Base-by-base conservation (phyloP, 2,329 filamentous ascomycete genomes). In the Epichloe sp. region DNA sequence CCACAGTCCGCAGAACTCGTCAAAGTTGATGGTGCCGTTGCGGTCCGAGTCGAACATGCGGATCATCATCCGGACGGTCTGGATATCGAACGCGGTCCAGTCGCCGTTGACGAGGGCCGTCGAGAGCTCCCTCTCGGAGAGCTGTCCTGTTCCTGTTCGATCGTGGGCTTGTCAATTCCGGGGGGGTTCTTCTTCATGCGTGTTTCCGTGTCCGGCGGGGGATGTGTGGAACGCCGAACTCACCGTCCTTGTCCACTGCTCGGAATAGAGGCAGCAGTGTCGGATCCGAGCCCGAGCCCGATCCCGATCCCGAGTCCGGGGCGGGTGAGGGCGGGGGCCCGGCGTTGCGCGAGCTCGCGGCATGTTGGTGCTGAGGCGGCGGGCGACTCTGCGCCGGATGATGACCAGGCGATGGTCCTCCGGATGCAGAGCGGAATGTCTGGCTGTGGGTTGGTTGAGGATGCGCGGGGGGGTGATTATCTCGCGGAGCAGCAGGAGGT, bases 11-110 rank as follows among this genome's bases (percentile, higher is more conserved):
- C 90, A 94, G 68, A 98, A 98, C 69, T 97, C 93, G 57, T 93
- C 84, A 67, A 95, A 97, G 54, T 86, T 89, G 65, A 98, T 94
- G 14, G 85, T 86, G 48, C 90, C 89, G 55, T 80, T 86, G 59
- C 87, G 85, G 69, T 96, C 87, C 53, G 85, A 87, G 71, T 97
- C 91, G 70, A 98, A 98, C 93, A 98, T 97, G 64, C 90, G 86
- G 59, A 98, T 96, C 90, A 98, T 96, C 88, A 97, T 95, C 63
- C 85, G 85, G 57, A 97, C 90, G 1, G 93, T 98, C 60, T 95
- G 86, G 4, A 83, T 78, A 68, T 98, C 90, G 66, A 98, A 98
- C 4, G 88, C 80, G 1, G 88, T 88, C 80, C 88, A 96, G 74
- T 98, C 93, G 51, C 90, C 91, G 64, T 98, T 98, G 53, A 97